Conservation (phyloP, 148 eudicot genomes). For the Pouteria glomerata region DNA sequence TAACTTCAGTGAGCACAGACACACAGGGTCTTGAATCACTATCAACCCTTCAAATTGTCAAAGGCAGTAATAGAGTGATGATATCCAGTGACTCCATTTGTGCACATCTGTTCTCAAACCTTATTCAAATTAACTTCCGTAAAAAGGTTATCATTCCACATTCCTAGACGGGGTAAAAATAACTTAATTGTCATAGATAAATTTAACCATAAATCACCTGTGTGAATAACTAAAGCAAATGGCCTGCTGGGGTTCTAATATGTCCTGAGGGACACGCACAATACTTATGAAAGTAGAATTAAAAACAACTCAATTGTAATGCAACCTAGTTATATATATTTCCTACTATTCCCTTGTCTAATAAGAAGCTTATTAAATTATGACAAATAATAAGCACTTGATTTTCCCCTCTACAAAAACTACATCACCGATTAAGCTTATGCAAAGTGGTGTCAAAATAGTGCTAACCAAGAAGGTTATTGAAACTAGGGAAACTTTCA, state of each 20-base stretch:
- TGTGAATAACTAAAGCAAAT: background rate
- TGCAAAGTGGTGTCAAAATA: no score
- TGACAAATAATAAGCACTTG: no score
- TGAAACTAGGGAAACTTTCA: no score
- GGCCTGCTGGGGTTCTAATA: background rate
- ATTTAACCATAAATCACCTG: background rate
- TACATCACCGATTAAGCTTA: no score
- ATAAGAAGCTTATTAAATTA: no score
- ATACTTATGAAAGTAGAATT: background rate
- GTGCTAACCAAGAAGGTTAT: no score
- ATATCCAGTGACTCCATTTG: background rate
- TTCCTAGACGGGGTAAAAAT: background rate
- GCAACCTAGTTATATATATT: no score
- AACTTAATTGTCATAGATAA: background rate
- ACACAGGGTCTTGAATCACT: slow-evolving; percentile 5
- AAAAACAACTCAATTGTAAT: no score
- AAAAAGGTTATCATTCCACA: background rate
- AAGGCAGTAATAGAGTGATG: background rate
- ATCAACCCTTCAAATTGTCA: background rate
- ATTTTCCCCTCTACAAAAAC: no score
- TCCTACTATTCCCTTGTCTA: no score
- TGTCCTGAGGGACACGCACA: background rate
- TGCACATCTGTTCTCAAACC: background rate
- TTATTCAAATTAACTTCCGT: background rate
- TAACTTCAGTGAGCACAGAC: background rate